Base-by-base conservation (phyloP, 2,329 filamentous ascomycete species). In the Beauveria bassiana region DNA sequence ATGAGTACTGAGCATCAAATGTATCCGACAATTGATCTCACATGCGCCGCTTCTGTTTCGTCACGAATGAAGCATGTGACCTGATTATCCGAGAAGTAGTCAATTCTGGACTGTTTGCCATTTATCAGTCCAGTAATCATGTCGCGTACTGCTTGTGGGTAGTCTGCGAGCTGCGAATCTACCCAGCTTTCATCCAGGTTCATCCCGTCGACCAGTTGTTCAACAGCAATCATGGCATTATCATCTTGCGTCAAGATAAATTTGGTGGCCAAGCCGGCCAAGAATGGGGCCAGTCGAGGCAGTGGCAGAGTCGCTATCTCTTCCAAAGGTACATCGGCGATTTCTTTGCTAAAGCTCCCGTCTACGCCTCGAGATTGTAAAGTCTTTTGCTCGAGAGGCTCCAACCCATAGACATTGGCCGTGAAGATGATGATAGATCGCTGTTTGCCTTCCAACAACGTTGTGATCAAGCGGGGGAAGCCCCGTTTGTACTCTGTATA, bases 201-300 rank as follows among this genome's bases (percentile, higher is more conserved):
- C 67, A 69, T 68, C 18, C 67, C 66, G 47, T 70, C 69, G 24
- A 70, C 64, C 28, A 70, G 65, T 31, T 68, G 63, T 59, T 70
- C 67, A n/a, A 66, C 66, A 1, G 66, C 67, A 18, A 70, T 71
- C 61, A 65, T 66, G 38, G 66, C 65, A 12, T 64, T 55, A 40
- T 65, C 67, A 49, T 70, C 69, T 24, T 43, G 31, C n/a, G 59
- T 57, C 10, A n/a, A 3, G 24, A 54, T 16, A 14, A 43, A 54
- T 5, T 54, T 54, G 20, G 52, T 6, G 20, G 52, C 20, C 52
- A 24, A 22, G 6, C 52, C 40, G 22, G 34, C 12, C 38, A 54
- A 22, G 18, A 43, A 54, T 3, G 52, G 52, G 16, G 34, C 52
- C 22, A 54, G 38, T 5, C 52, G 52, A 18, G 34, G 34, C 20